Evolutionary conservation across 805 yeast genomes (phyloP).

Genomic region (Vanderwaltozyma verrucispora): DNA sequence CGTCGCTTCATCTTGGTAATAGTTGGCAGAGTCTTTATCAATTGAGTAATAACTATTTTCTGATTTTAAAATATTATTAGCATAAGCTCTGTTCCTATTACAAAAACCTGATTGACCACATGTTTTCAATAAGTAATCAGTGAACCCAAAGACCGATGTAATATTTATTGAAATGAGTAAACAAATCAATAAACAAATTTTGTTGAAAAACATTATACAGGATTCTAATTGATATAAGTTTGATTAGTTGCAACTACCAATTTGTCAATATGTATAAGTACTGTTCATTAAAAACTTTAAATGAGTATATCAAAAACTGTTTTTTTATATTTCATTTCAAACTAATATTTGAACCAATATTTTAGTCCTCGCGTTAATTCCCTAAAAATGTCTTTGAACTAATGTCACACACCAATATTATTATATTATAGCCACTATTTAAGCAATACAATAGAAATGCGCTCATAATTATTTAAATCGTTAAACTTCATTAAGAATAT

Average conservation of each 20-base stretch:
- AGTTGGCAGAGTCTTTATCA: slow-evolving; percentile 28
- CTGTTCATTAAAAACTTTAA: not conserved
- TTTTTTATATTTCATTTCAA: no score
- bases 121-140: slow-evolving; percentile 59
- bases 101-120: slow-evolving; percentile 84
- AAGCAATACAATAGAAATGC: no score
- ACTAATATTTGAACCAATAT: no score
- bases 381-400: no score
- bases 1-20: slow-evolving; percentile 10
- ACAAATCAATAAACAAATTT: not conserved
- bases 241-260: not conserved
- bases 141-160: slow-evolving; percentile 33
- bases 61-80: slow-evolving; percentile 29
- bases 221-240: no score
- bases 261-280: not conserved
- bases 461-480: no score
- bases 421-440: no score
- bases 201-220: not conserved
- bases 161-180: not conserved
- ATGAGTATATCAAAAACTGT: not conserved
- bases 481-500: no score
- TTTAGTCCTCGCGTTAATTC: no score
- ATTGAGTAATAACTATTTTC: slow-evolving; percentile 34
- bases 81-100: slow-evolving; percentile 62
- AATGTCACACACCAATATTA: no score